Evolutionary conservation across 1,284 basidiomycete genomes (phyloP), one percentile per base, ranked within the genome.

Genomic region (Amylostereum areolatum): DNA sequence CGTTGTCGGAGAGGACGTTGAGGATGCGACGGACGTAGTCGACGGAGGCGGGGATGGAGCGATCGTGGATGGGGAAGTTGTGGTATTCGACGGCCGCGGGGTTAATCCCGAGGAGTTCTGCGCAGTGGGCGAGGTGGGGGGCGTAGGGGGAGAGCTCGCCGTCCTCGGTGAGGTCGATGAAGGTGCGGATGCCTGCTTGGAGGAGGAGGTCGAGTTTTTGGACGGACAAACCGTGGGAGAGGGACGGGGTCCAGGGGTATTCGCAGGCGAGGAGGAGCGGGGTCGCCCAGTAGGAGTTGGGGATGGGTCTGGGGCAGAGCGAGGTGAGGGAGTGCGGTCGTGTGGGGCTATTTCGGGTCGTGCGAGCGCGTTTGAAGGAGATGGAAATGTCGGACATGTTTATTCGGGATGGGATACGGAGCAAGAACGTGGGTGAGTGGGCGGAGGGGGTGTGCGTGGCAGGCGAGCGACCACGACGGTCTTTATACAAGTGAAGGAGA

Each of bases 201-300:
- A 89, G 76, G 48, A 88, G 73, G 0, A 78, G 77, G 64, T 86
- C 83, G 53, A 89, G 75, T 60, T 88, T 87, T 54, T 64, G 56
- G 47, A 64, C 48, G 52, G 52, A 41, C 59, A 43, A 45, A 58
- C 70, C 54, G 73, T 65, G 43, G 60, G 61, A 9, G 60, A 52
- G 64, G 72, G 56, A 54, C 9, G 85, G 81, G 41, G 81, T 71
- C 77, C 81, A 89, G 0, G 86, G 86, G 61, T 89, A 89, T 62
- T 89, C 85, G 74, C 84, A 87, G 1, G 84, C 85, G 50, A 89
- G 72, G 31, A 89, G 75, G 10, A 72, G 67, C 0, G 80, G 74
- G 0, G 85, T 86, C 0, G 85, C 85, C 86, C 86, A 89, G 69
- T 89, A 89, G 0, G 83, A 86, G 66, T 89, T 89, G 10, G 83